phyloP scores from a whole-genome alignment of 805 yeast species.

The Metschnikowia santaceciliae region DNA sequence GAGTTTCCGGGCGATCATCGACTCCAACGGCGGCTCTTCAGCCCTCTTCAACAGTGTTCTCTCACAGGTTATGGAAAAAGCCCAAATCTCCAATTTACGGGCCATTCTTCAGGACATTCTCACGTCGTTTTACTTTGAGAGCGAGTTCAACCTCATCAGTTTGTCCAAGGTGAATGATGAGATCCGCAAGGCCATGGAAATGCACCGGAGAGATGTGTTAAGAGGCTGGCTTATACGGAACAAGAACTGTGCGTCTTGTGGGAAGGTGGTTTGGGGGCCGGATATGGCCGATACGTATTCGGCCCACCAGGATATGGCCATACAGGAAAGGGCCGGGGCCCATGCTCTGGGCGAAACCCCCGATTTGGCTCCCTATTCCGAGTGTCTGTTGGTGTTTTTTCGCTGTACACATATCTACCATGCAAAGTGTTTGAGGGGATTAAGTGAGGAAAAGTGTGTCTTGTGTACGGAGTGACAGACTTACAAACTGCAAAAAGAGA shows the following conservation, averaged over 20 bases:
- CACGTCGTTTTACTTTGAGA: constrained; percentile 61
- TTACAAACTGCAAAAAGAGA: background rate
- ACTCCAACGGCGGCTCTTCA: constrained; percentile 14
- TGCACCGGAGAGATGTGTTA: constrained; percentile 37
- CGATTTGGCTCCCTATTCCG: constrained; percentile 11
- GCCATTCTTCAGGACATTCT: constrained; percentile 60
- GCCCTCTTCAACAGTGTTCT: constrained; percentile 11
- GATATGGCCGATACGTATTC: constrained; percentile 40
- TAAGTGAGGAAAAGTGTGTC: constrained; percentile 24
- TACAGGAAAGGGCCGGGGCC: constrained; percentile 46
- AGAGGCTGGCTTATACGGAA: constrained; percentile 58
- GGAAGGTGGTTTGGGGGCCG: constrained; percentile 67
- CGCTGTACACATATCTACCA: constrained; percentile 69
- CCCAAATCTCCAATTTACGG: constrained; percentile 54
- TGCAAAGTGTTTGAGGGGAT: constrained; percentile 46
- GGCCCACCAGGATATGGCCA: constrained; percentile 40
- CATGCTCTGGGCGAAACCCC: constrained; percentile 2
- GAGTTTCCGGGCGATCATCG: constrained; percentile 32
- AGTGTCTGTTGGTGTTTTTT: constrained; percentile 47
- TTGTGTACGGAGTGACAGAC: constrained; percentile 6
- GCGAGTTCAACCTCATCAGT: constrained; percentile 48
- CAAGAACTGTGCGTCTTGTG: constrained; percentile 71
- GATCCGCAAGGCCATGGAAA: constrained; percentile 44
- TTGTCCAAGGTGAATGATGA: constrained; percentile 54
- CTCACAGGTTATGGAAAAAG: constrained; percentile 13